A percentile compares a stretch with the other conserved stretches of the same genome.
phyloP scores from a whole-genome alignment of 2,329 filamentous ascomycete genomes.

The Endothia cerciana region DNA sequence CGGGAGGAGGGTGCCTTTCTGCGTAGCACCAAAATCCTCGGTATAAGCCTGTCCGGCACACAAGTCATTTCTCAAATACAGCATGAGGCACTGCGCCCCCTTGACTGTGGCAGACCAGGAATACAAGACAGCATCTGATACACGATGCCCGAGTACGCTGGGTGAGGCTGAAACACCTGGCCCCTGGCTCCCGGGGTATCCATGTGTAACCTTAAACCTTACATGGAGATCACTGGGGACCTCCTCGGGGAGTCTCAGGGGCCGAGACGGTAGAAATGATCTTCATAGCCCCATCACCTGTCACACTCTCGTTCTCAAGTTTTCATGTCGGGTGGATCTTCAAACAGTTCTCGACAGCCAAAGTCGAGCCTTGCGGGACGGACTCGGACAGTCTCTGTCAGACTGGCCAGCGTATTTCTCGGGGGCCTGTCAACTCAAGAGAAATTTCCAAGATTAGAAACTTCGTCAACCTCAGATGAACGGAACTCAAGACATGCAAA shows the following conservation, averaged over 20 bases:
- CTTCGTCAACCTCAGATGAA: neutral
- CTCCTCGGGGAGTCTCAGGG: neutral
- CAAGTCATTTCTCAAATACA: neutral
- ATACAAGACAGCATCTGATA: constrained; percentile 26
- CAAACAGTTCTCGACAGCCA: neutral
- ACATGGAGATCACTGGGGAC: neutral
- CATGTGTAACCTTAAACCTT: constrained; percentile 9
- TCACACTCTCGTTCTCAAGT: neutral
- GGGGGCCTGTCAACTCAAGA: neutral
- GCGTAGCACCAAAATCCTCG: constrained; percentile 9
- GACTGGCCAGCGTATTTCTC: neutral
- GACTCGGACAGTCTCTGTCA: neutral
- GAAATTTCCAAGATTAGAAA: neutral
- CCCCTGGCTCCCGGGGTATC: constrained; percentile 15
- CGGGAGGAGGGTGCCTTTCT: constrained; percentile 4
- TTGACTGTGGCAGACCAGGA: constrained; percentile 14
- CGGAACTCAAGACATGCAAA: neutral
- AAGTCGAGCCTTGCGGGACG: neutral
- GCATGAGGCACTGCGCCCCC: constrained; percentile 22
- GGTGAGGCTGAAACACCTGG: constrained; percentile 25
- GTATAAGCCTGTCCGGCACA: neutral
- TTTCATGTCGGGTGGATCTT: neutral
- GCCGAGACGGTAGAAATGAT: neutral
- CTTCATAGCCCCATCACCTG: neutral
- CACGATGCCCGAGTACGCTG: constrained; percentile 12